Evolutionary conservation across 2,329 filamentous ascomycete species (phyloP), one percentile per base, ranked within the genome.

Genomic region (Verticillium dahliae): DNA sequence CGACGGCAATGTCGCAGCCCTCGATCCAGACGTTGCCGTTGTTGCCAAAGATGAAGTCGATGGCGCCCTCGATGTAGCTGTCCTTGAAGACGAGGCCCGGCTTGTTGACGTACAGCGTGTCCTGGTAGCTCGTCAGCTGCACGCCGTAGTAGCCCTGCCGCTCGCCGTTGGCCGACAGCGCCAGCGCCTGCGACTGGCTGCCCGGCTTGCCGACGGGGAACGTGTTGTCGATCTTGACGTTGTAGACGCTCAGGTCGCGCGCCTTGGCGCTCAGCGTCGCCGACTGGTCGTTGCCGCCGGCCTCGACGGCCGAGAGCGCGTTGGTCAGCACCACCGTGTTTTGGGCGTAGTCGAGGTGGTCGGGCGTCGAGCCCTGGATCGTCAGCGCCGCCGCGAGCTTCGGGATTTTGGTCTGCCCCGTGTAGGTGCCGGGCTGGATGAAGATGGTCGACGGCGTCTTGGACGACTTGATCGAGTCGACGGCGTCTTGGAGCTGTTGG

Each of bases 351-450:
- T 74, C 74, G 10, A 76, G 72, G 6, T 81, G 80, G 62, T 83
- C 77, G 45, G 73, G 70, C 1, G 87, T 88, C 67, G 83, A 82
- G 31, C 86, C 87, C 63, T 85, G 85, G 62, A 86, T 78, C 15
- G 82, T 80, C 37, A 86, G 74, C 13, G 78, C 73, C 2, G 80
- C 82, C 6, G 74, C 75, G 58, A 82, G 78, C 0, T 71, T 69
- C 6, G 78, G 71, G 33, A 87, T 77, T 61, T 80, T 81, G 45
- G 88, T 83, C 66, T 87, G 84, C 68, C 87, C 84, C 15, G 74
- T 75, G 75, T 87, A 88, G n/a, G 81, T 86, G 3, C 85, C 84
- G 73, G 89, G 88, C 38, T 82, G 85, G 70, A 90, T 83, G 75
- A 89, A 89, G 72, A 90, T 86, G 67, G 80, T 83, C 62, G 85